Percentiles rank a stretch among this genome's conserved stretches.
Evolutionary conservation across 257 asterid species (phyloP).

Genomic region (Henckelia pumila): DNA sequence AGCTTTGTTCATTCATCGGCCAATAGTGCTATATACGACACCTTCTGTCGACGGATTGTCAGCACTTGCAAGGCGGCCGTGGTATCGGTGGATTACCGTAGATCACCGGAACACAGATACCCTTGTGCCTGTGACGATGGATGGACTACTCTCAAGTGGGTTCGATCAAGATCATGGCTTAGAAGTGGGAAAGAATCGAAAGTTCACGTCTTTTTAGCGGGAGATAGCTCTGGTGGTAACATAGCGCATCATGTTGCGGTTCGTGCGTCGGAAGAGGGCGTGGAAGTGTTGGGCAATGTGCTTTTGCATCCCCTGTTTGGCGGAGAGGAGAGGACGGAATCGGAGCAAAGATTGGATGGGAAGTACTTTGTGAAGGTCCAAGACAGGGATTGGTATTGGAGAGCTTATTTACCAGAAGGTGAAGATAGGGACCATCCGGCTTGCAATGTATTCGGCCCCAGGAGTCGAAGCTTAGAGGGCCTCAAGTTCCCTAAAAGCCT

Average conservation of each 20-base stretch:
- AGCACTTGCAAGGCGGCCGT: slow-evolving; percentile 18
- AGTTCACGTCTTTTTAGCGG: slow-evolving; percentile 11
- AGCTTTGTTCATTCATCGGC: slow-evolving; percentile 22
- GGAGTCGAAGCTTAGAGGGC: slow-evolving; percentile 2
- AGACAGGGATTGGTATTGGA: slow-evolving; percentile 25
- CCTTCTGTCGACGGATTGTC: slow-evolving; percentile 13
- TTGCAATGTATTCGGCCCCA: slow-evolving; percentile 18
- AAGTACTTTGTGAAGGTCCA: slow-evolving; percentile 14
- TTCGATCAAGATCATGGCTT: slow-evolving; percentile 15
- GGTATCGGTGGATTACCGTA: slow-evolving; percentile 16
- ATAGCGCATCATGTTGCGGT: slow-evolving; percentile 20
- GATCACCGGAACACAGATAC: slow-evolving; percentile 15
- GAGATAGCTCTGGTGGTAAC: slow-evolving; percentile 21
- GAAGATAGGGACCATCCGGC: slow-evolving; percentile 24
- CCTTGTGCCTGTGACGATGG: slow-evolving; percentile 21
- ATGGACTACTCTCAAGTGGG: slow-evolving; percentile 20
- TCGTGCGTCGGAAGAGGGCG: slow-evolving; percentile 8
- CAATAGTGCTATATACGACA: slow-evolving; percentile 23
- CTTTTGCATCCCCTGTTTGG: slow-evolving; percentile 22
- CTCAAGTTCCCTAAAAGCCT: slow-evolving; percentile 14
- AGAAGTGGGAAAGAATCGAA: slow-evolving; percentile 21
- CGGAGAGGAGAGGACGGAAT: slow-evolving; percentile 13
- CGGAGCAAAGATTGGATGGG: slow-evolving; percentile 19
- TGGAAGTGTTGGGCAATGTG: slow-evolving; percentile 18
- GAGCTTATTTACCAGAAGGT: slow-evolving; percentile 18